Conservation (phyloP, 2,329 filamentous ascomycete species). For the Neophaeococcomyces mojaviensis region DNA sequence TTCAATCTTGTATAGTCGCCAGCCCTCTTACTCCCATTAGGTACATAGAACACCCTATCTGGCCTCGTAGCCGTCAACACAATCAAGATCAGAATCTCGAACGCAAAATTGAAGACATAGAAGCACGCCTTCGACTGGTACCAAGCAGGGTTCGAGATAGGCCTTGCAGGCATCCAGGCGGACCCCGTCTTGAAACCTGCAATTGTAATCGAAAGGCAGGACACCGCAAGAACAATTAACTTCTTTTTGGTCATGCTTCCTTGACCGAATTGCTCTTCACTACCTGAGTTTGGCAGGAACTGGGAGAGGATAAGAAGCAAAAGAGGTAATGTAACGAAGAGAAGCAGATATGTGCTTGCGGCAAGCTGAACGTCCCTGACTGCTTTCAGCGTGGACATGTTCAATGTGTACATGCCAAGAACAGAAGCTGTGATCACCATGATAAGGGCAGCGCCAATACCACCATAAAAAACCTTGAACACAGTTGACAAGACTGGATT, state of each 20-base stretch:
- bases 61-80: conserved; percentile 61
- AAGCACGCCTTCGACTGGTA: conserved; percentile 65
- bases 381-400: conserved; percentile 39
- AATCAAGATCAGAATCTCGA: conserved; percentile 64
- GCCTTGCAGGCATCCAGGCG: conserved; percentile 46
- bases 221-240: conserved; percentile 52
- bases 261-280: conserved; percentile 55
- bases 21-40: conserved; percentile 56
- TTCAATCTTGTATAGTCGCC: conserved; percentile 33
- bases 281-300: conserved; percentile 36
- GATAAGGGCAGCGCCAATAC: conserved; percentile 53
- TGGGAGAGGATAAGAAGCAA: conserved; percentile 45
- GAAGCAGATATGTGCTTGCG: conserved; percentile 52
- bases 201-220: conserved; percentile 57
- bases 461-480: conserved; percentile 53
- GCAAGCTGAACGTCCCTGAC: conserved; percentile 60
- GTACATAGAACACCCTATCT: conserved; percentile 67
- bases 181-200: conserved; percentile 61
- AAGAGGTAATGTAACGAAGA: conserved; percentile 61
- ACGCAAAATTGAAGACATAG: conserved; percentile 68
- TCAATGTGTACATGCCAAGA: conserved; percentile 60
- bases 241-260: conserved; percentile 62
- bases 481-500: conserved; percentile 41
- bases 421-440: conserved; percentile 60
- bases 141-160: conserved; percentile 52